Evolutionary conservation across 768 basidiomycete genomes (phyloP), one percentile per base, ranked within the genome.

Genomic region (Amyloporia xantha): DNA sequence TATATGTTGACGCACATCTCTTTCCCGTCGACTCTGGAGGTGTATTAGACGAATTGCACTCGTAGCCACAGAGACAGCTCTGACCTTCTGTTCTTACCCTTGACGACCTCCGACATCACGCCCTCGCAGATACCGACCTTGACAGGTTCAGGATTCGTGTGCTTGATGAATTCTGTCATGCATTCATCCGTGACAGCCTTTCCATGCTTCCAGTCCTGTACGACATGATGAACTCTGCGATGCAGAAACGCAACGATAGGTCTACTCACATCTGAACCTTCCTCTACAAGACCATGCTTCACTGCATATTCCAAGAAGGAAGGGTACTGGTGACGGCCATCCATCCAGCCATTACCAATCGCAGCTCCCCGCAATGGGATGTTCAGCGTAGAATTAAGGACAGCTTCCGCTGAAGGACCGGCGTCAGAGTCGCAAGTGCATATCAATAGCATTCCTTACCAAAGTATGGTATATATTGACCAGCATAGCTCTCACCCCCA

Each of bases 311-410:
- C 91, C 36, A 92, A 68, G 63, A 90, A 98, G 15, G 92, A 75
- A 13, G 88, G 82, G 63, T 97, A 99, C 68, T 99, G 96, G 49
- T 74, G 72, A 36, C 79, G 78, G 0, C 84, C 82, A 63, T 97
- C 94, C 41, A 96, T 95, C 96, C 96, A 99, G 4, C 95, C 95
- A 65, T 99, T 99, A 19, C 96, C 96, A 38, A 99, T 96, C 1
- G 95, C 90, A 13, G 78, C 69, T 1, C 96, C 96, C 38, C 75
- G 76, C 6, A 97, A 70, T 0, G 80, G 82, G 23, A 84, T 69
- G 21, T 71, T 61, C 15, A 91, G 68, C 27, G 74, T 63, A 5
- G 82, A 79, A 53, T 73, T 64, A 25, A 96, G 70, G 39, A 95
- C 72, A 15, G 82, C 86, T 54, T 92, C 78, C 59, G 91, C 93